phyloP scores from a whole-genome alignment of 352 stramenopile species.

The Saprolegnia parasitica region DNA sequence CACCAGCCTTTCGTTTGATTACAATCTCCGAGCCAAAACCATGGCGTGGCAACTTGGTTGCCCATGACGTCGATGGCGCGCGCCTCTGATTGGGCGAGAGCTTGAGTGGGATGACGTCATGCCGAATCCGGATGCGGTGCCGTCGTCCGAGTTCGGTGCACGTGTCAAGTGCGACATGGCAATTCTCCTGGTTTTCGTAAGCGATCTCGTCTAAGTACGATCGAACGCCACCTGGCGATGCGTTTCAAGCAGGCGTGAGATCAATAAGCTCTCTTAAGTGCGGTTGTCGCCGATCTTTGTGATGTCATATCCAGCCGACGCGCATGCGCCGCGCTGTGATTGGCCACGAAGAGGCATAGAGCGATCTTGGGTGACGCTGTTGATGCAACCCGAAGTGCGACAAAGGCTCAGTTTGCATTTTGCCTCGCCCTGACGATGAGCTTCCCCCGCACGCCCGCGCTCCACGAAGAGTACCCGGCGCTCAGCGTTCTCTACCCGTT shows the following conservation, averaged over 20 bases:
- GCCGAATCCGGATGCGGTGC: too few species aligned
- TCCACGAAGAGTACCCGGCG: constrained; percentile 28
- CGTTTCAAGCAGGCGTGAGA: too few species aligned
- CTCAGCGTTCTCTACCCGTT: constrained; percentile 50
- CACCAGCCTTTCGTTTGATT: too few species aligned
- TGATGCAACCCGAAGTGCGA: background rate
- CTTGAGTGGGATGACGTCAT: too few species aligned
- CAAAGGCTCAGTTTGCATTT: constrained; percentile 6
- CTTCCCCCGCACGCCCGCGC: constrained; percentile 11
- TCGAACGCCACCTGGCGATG: too few species aligned
- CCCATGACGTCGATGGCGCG: too few species aligned
- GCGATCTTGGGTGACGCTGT: background rate
- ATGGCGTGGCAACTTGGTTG: too few species aligned
- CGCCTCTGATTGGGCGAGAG: too few species aligned
- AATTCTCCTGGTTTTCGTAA: background rate
- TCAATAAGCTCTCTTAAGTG: background rate
- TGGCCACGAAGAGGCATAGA: background rate
- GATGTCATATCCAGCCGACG: too few species aligned
- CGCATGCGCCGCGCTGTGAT: background rate
- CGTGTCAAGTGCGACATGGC: too few species aligned
- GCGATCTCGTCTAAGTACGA: background rate
- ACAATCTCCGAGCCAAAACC: too few species aligned
- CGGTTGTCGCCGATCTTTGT: background rate
- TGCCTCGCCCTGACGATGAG: background rate
- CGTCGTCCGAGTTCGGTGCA: too few species aligned